Percentiles rank a stretch among this genome's conserved stretches.
phyloP scores from a whole-genome alignment of 305 asterid species.

The Solanum aculeatissimum region DNA sequence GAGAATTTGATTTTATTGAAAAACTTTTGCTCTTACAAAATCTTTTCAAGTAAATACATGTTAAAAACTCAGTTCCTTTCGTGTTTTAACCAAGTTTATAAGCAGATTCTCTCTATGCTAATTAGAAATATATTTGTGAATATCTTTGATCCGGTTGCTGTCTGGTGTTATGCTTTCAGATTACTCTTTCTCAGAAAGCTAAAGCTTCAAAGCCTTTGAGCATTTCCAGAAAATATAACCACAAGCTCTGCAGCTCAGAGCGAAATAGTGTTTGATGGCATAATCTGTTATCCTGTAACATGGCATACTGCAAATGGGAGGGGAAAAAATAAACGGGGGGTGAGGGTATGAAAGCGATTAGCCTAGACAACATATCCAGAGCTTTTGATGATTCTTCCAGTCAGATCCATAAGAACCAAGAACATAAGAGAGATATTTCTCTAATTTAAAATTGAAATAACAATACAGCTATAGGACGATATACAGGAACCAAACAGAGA shows the following conservation, averaged over 20 bases:
- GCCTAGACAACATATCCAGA: neutral
- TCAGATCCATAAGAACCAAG: neutral
- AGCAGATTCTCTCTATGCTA: neutral
- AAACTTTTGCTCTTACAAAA: neutral
- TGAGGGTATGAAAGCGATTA: neutral
- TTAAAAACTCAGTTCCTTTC: neutral
- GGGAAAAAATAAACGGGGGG: neutral
- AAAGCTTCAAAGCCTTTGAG: neutral
- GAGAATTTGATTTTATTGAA: neutral
- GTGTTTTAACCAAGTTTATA: neutral
- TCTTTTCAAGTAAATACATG: no score
- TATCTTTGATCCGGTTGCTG: neutral
- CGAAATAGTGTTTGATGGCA: neutral
- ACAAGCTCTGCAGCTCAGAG: neutral
- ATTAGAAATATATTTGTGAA: neutral
- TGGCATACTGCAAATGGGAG: neutral
- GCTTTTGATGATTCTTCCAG: neutral
- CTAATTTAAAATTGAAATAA: neutral
- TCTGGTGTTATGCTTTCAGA: neutral
- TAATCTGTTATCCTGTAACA: neutral
- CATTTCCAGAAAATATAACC: neutral
- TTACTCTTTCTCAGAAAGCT: neutral
- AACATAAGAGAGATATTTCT: neutral
- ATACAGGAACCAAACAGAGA: neutral
- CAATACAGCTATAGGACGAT: neutral